phyloP scores from a whole-genome alignment of 495 filamentous ascomycete species.

The Aspergillus ostianus region DNA sequence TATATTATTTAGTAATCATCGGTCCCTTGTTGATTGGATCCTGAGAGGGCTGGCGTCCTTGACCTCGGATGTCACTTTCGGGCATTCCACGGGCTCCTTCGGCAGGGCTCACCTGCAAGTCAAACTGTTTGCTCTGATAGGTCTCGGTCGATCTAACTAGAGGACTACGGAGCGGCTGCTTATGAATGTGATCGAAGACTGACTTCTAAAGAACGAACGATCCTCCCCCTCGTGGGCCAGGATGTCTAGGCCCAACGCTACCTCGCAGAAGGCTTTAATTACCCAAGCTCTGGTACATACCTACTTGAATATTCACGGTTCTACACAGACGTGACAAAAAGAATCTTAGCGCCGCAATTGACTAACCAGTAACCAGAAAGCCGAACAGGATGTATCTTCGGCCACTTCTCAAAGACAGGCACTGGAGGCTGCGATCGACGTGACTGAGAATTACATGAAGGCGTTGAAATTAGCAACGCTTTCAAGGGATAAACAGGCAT shows the following conservation, averaged over 20 bases:
- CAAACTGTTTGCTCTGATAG: conserved; percentile 13
- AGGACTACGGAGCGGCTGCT: neutral
- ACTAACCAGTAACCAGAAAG: conserved; percentile 50
- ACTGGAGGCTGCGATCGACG: conserved; percentile 67
- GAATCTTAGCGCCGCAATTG: neutral
- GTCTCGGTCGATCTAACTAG: neutral
- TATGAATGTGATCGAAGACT: conserved; percentile 6
- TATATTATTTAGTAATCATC: neutral
- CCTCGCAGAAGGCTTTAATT: conserved; percentile 26
- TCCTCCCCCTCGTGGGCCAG: conserved; percentile 12
- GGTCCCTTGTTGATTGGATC: neutral
- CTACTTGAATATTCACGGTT: neutral
- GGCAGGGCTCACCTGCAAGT: conserved; percentile 10
- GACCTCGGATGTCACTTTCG: conserved; percentile 23
- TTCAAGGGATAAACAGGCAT: conserved; percentile 52
- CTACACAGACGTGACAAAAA: neutral
- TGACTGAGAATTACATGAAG: conserved; percentile 76
- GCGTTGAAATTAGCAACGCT: conserved; percentile 55
- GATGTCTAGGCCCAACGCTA: conserved; percentile 33
- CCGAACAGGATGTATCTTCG: conserved; percentile 53
- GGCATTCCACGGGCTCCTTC: conserved; percentile 16
- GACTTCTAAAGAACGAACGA: conserved; percentile 1
- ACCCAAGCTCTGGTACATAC: conserved; percentile 29
- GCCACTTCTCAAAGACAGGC: conserved; percentile 64
- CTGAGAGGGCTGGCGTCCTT: neutral